Evolutionary conservation across 805 yeast genomes (phyloP).

Genomic region (Cyberlindnera amylophila): DNA sequence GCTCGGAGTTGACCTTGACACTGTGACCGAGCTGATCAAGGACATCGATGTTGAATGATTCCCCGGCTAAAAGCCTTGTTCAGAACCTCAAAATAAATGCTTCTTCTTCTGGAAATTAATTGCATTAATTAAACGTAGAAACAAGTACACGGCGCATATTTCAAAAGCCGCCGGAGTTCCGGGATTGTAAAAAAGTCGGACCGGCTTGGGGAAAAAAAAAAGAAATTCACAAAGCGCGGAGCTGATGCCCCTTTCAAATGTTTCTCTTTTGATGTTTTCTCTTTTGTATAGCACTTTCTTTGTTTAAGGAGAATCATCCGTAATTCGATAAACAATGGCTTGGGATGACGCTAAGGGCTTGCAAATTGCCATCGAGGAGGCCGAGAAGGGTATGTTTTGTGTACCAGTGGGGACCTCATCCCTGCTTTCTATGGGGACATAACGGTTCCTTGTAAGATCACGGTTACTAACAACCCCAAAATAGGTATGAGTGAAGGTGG

Average conservation of each 20-base stretch:
- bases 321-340: constrained; percentile 33
- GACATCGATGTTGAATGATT: constrained; percentile 11
- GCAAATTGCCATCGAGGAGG: constrained; percentile 70
- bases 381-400: constrained; percentile 44
- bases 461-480: not conserved
- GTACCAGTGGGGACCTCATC: too few relatives aligned
- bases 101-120: too few relatives aligned
- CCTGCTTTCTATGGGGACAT: too few relatives aligned
- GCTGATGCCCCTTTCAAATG: too few relatives aligned
- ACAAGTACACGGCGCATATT: too few relatives aligned
- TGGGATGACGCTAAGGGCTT: constrained; percentile 66
- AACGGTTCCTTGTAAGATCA: not conserved
- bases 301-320: too few relatives aligned
- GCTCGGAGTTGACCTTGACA: constrained; percentile 44
- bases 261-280: not conserved
- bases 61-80: too few relatives aligned
- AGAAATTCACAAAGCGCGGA: constrained; percentile 1
- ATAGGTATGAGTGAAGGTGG: constrained; percentile 67
- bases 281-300: not conserved
- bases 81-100: too few relatives aligned
- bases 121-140: too few relatives aligned
- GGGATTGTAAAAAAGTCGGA: not conserved
- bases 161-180: too few relatives aligned
- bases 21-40: constrained; percentile 41
- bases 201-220: not conserved